Evolutionary conservation across 2,329 filamentous ascomycete genomes (phyloP), one percentile per base, ranked within the genome.

Genomic region (Epichloe sylvatica): DNA sequence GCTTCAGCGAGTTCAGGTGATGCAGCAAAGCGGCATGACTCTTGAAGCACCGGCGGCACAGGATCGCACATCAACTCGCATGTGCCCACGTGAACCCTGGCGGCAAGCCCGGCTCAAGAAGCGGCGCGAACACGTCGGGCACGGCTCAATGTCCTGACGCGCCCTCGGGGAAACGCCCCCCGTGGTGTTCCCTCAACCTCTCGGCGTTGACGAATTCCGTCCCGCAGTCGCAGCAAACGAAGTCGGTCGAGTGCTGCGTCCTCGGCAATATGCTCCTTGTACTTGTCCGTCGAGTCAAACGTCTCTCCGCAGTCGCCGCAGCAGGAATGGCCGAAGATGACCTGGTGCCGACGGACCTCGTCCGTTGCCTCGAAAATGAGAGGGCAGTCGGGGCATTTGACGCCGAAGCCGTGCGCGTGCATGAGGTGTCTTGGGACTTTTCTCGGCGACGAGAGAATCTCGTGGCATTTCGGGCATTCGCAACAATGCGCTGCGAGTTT

Each of bases 211-310:
- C 25, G 35, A 53, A 53, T 3, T 9, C 33, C 19, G 21, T 35
- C 17, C 43, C 30, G 38, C 51, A 53, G 35, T 53, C 51, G 34
- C 45, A 51, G 40, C 51, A 53, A 4, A 30, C 8, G 36, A 53
- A 51, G 13, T 49, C 51, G 4, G 25, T 17, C 13, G 43, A 49
- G 8, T 36, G 35, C 13, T 17, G 9, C 13, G 15, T 9, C 37
- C 37, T 8, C 7, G 9, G 11, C n/a, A 15, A 46, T 11, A 30
- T 53, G 51, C 3, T n/a, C 9, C 12, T 33, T 35, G 21, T 46
- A 38, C 3, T 17, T 36, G 8, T 7, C 35, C 37, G n/a, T 15
- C n/a, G 15, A 34, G 11, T 37, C 41, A 13, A 53, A 53, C 12
- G 23, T 13, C 42, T 33, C 34, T 9, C 25, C 11, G 33, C 42